Evolutionary conservation across 352 stramenopile genomes (phyloP), one percentile per base, ranked within the genome.

Genomic region (Thraustochytrium sp.): DNA sequence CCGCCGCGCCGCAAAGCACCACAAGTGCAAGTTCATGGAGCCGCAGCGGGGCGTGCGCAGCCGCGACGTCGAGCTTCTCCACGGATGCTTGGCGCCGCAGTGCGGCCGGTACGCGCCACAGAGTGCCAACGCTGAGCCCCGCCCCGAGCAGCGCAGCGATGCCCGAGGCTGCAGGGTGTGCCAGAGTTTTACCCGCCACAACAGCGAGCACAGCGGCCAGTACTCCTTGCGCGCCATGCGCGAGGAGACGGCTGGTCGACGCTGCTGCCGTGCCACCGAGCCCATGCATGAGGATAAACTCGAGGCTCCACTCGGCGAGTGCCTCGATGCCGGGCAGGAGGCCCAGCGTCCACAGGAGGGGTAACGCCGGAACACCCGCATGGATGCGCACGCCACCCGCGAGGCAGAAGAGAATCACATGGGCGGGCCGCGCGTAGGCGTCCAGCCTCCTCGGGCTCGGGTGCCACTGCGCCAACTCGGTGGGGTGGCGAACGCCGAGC

Each of bases 401-500:
- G 21, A 8, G 16, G 3, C 38, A 54, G 26, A 23, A 23, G 18
- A 75, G 0, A 8, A 75, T 26, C 11, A 75, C 62, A 26, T 75
- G 62, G 4, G 16, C 5, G 23, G 38, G 2, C 21, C 62, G 29
- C 23, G n/a, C 3, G 8, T 21, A 26, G 4, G 9, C 23, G 40
- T 54, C 36, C 44, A 34, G 4, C 0, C 5, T 3, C 8, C 26
- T 11, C 13, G n/a, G 16, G 53, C 26, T n/a, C 42, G 51, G 4
- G 26, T 49, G 42, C 68, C 68, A 80, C 16, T 80, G 68, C 31
- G 68, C 68, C n/a, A 64, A 5, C 51, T 80, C 68, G 11, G 46
- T 29, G 21, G 68, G 68, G 26, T 42, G 3, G 4, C 68, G 42
- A 42, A 64, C 51, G 68, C 4, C 46, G 3, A 80, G 21, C n/a